Percentiles rank a stretch among this genome's conserved stretches.
Conservation (phyloP, 148 eudicot species). For the Rhododendron griersonianum region DNA sequence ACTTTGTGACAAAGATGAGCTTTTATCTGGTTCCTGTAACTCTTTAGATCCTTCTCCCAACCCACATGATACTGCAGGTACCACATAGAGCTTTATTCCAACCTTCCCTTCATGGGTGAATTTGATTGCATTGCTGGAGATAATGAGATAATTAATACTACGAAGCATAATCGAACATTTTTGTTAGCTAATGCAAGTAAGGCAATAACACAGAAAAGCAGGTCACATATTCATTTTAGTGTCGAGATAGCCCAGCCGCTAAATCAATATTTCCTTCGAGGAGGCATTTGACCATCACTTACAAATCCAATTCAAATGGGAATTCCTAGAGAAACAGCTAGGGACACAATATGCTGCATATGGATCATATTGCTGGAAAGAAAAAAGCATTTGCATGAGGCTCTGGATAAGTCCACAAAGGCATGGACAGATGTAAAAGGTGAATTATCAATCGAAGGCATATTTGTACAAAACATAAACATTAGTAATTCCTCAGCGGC, state of each 20-base stretch:
- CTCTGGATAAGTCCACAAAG: neutral
- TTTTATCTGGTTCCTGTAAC: neutral
- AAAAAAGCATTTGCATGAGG: neutral
- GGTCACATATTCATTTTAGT: neutral
- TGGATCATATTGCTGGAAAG: neutral
- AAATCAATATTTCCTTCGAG: neutral
- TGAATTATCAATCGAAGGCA: neutral
- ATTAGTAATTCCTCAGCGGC: neutral
- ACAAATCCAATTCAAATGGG: neutral
- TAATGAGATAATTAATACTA: neutral
- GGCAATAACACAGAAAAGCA: neutral
- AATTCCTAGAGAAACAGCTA: neutral
- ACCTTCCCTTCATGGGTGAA: constrained; percentile 96
- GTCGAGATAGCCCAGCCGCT: neutral
- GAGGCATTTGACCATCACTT: neutral
- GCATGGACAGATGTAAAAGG: neutral
- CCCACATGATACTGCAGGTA: constrained; percentile 35
- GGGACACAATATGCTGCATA: neutral
- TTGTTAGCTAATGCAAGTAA: neutral
- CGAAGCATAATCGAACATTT: neutral
- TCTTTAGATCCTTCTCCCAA: constrained; percentile 27
- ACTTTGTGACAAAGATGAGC: neutral
- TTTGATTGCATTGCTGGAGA: constrained; percentile 84
- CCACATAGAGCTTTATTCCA: constrained; percentile 71
- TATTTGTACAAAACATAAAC: neutral